phyloP scores from a whole-genome alignment of 352 stramenopile species.

The Phytophthora idaei region DNA sequence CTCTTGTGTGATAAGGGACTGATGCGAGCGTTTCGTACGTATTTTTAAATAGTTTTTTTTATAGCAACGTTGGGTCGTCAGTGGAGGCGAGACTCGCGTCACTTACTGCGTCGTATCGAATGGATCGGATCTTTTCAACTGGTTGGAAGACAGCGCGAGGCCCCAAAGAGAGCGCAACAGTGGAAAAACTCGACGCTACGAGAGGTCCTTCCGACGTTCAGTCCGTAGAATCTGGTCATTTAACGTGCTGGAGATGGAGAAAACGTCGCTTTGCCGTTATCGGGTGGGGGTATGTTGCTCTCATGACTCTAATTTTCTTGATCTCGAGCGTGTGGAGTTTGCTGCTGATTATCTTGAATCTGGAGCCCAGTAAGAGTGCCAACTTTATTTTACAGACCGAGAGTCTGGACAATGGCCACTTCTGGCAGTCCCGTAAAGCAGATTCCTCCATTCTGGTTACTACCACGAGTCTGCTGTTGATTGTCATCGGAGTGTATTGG shows the following conservation, averaged over 20 bases:
- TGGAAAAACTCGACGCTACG: conserved; percentile 1
- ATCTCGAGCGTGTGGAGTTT: conserved; percentile 39
- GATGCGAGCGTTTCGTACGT: too few species aligned
- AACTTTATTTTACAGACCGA: conserved; percentile 47
- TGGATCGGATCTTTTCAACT: background rate
- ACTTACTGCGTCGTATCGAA: background rate
- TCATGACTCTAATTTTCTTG: conserved; percentile 27
- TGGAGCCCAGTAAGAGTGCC: conserved; percentile 36
- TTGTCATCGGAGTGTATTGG: conserved; percentile 23
- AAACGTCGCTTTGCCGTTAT: conserved; percentile 20
- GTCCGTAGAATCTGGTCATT: background rate
- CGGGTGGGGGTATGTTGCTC: conserved; percentile 18
- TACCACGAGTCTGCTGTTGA: conserved; percentile 11
- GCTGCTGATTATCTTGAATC: conserved; percentile 42
- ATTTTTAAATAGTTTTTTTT: background rate
- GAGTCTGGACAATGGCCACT: conserved; percentile 32
- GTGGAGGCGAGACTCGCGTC: background rate
- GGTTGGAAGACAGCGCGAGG: conserved; percentile 14
- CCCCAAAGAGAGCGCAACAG: background rate
- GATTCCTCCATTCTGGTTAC: conserved; percentile 5
- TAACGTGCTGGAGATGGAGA: conserved; percentile 23
- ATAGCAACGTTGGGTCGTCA: too few species aligned
- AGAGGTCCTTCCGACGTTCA: background rate
- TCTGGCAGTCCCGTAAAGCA: conserved; percentile 18
- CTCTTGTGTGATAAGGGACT: too few species aligned